These are phyloP conservation scores for Pseudopyrenochaeta lycopersici DNA, from an alignment of 2,329 filamentous ascomycete genomes.

Conservation along the genomic window DNA sequence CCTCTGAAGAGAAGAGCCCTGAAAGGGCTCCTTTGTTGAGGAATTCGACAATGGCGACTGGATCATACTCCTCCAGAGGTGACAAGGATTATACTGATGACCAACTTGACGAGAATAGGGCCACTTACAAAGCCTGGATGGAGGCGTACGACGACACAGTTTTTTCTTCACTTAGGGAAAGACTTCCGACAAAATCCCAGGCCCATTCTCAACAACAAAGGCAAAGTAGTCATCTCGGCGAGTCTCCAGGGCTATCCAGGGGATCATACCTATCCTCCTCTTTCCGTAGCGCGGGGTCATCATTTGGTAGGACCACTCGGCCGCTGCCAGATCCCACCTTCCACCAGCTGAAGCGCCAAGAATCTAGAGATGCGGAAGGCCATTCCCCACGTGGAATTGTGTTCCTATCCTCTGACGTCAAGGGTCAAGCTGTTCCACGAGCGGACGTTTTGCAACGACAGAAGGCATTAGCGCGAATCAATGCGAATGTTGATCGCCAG, in stretches of 20 bases:
- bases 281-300: conserved; percentile 33
- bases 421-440: conserved; percentile 28
- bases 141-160: conserved; percentile 48
- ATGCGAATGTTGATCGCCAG: conserved; percentile 16
- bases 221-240: conserved; percentile 10
- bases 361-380: conserved; percentile 23
- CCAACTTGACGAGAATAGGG: conserved; percentile 26
- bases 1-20: neutral
- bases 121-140: conserved; percentile 47
- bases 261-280: conserved; percentile 40
- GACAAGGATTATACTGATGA: conserved; percentile 28
- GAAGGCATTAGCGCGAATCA: conserved; percentile 22
- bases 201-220: conserved; percentile 7
- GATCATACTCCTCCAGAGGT: conserved; percentile 34
- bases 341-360: conserved; percentile 34
- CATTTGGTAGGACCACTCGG: conserved; percentile 32
- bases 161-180: conserved; percentile 37
- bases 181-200: conserved; percentile 4
- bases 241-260: conserved; percentile 28
- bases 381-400: conserved; percentile 31
- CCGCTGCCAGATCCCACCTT: conserved; percentile 32
- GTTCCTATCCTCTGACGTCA: conserved; percentile 18
- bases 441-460: conserved; percentile 45
- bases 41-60: conserved; percentile 11
- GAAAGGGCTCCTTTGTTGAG: conserved; percentile 10